Conservation (phyloP, 371 early-diverging fungal genomes). For the Syncephalastrum racemosum region DNA sequence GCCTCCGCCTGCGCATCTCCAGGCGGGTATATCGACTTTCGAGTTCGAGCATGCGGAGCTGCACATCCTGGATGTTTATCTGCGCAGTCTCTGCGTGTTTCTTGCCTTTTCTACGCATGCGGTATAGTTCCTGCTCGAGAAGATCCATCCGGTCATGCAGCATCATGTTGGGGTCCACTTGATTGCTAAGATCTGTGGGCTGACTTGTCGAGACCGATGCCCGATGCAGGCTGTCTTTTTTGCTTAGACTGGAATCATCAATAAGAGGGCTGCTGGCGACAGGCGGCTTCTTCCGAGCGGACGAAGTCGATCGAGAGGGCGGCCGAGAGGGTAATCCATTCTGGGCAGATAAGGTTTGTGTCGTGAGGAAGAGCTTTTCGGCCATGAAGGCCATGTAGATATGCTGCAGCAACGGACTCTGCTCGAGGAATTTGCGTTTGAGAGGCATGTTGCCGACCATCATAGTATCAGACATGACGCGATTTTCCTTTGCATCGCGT, state of each 20-base stretch:
- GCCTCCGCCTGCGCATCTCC: no score
- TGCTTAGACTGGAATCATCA: not conserved
- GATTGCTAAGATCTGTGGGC: not conserved
- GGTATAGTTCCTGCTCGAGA: constrained; percentile 40
- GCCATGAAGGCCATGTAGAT: constrained; percentile 39
- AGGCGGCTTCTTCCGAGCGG: not conserved
- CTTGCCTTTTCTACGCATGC: constrained; percentile 28
- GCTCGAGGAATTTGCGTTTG: constrained; percentile 31
- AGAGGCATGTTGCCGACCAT: constrained; percentile 47
- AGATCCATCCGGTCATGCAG: constrained; percentile 49
- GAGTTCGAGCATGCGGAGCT: constrained; percentile 27
- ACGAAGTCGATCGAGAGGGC: constrained; percentile 1
- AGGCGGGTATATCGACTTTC: constrained; percentile 2
- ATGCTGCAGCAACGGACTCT: constrained; percentile 25
- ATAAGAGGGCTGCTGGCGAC: not conserved
- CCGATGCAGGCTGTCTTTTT: not conserved
- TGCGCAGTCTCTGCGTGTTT: constrained; percentile 31
- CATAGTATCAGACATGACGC: constrained; percentile 42
- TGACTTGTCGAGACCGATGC: not conserved
- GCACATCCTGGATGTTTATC: constrained; percentile 21
- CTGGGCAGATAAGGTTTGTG: no score
- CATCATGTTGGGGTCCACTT: constrained; percentile 28
- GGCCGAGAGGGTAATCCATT: not conserved
- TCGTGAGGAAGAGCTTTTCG: constrained; percentile 29
- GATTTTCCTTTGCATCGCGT: constrained; percentile 7